These are phyloP conservation scores for Trichoderma asperellum DNA, from an alignment of 2,329 filamentous ascomycete genomes.

Conservation along the genomic window DNA sequence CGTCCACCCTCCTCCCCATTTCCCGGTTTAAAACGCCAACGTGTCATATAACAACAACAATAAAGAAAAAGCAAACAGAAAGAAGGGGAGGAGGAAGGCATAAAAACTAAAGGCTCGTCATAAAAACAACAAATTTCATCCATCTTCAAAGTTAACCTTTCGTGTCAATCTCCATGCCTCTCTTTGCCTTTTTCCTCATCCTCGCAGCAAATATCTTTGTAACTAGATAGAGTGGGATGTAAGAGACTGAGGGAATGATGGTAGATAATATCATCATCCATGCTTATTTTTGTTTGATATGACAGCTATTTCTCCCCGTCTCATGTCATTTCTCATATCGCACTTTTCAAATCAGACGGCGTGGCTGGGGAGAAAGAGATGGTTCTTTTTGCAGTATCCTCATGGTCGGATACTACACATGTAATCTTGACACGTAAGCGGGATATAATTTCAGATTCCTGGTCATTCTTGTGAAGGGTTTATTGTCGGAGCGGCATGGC, in stretches of 20 bases:
- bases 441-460: not conserved
- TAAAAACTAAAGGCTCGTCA: slow-evolving; percentile 16
- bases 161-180: not conserved
- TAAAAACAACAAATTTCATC: slow-evolving; percentile 19
- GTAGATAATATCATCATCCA: not conserved
- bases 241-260: not conserved
- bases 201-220: not conserved
- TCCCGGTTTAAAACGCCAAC: slow-evolving; percentile 28
- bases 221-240: not conserved
- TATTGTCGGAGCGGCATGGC: slow-evolving; percentile 26
- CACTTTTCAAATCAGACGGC: not conserved
- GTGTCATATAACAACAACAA: slow-evolving; percentile 5
- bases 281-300: slow-evolving; percentile 8
- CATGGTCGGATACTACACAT: not conserved
- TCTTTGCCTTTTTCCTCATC: not conserved
- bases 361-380: not conserved
- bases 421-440: not conserved
- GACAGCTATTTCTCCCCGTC: not conserved
- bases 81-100: not conserved
- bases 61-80: not conserved
- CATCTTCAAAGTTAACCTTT: not conserved
- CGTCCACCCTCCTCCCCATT: slow-evolving; percentile 12
- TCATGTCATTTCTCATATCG: not conserved
- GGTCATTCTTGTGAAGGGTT: not conserved
- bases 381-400: not conserved